Evolutionary conservation across 208 protist genomes (phyloP).

Genomic region (Trypanosoma cruzi): DNA sequence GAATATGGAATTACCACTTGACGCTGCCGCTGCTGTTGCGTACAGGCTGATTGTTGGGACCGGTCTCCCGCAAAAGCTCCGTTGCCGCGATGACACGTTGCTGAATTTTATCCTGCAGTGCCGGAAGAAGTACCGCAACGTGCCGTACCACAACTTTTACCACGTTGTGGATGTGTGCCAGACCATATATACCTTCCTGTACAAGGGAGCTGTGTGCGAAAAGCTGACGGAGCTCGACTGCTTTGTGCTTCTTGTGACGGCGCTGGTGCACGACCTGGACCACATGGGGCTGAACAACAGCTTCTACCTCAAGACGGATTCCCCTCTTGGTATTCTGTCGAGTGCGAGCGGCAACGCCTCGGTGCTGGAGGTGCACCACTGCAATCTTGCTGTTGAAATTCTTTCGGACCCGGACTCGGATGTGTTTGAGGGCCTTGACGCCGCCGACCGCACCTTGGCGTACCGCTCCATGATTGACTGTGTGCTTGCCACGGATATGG

Average conservation of each 20-base stretch:
- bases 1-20: conserved; percentile 36
- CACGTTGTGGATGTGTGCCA: conserved; percentile 86
- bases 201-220: conserved; percentile 43
- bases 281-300: conserved; percentile 93
- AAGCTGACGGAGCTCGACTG: conserved; percentile 76
- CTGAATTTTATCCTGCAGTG: conserved; percentile 83
- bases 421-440: conserved; percentile 67
- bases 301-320: conserved; percentile 90
- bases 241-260: conserved; percentile 79
- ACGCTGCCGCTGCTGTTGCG: conserved; percentile 52
- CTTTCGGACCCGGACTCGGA: conserved; percentile 71
- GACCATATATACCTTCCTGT: conserved; percentile 78
- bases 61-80: conserved; percentile 76
- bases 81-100: conserved; percentile 66
- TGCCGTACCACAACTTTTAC: conserved; percentile 91
- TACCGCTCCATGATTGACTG: conserved; percentile 83
- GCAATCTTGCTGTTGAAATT: conserved; percentile 87
- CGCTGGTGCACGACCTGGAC: conserved; percentile 84
- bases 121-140: conserved; percentile 78
- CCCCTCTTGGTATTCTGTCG: conserved; percentile 81
- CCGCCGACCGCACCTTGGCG: conserved; percentile 40
- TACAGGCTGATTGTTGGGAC: conserved; percentile 54
- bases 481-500: conserved; percentile 90
- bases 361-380: conserved; percentile 90
- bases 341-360: conserved; percentile 82